These are phyloP conservation scores for Aspergillus melleus DNA, from an alignment of 2,329 filamentous ascomycete genomes.

Conservation along the genomic window DNA sequence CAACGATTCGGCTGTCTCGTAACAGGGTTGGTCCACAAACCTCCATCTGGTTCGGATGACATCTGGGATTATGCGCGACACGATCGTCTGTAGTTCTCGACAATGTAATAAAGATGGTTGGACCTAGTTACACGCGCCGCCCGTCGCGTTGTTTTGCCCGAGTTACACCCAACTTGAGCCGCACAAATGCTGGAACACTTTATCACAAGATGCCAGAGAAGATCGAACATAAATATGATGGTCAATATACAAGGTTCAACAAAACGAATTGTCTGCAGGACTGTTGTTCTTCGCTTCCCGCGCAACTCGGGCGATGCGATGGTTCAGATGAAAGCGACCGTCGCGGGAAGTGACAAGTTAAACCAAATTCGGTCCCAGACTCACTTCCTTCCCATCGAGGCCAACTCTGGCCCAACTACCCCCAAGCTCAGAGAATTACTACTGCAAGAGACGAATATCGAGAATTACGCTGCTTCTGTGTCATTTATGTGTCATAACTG, in stretches of 20 bases:
- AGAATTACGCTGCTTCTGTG: not conserved
- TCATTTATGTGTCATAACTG: not conserved
- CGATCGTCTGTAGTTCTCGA: not conserved
- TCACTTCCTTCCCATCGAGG: not conserved
- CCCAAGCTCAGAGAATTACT: too few species aligned
- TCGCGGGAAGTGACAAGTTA: conserved; percentile 13
- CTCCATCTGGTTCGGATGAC: conserved; percentile 19
- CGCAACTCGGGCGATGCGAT: not conserved
- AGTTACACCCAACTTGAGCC: not conserved
- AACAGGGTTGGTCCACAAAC: conserved; percentile 10
- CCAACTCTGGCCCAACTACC: not conserved
- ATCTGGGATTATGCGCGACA: conserved; percentile 5
- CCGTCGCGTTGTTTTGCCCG: conserved; percentile 11
- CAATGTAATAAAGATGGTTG: not conserved
- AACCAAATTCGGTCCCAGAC: not conserved
- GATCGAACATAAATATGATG: not conserved
- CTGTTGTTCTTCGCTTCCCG: not conserved
- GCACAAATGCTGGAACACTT: not conserved
- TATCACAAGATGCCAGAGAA: not conserved
- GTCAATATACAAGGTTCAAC: not conserved
- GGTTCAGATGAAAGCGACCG: not conserved
- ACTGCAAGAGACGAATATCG: not conserved
- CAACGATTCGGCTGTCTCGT: conserved; percentile 1
- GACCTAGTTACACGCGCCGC: not conserved
- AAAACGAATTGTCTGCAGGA: not conserved